phyloP scores from a whole-genome alignment of 805 yeast species.

The Sporopachydermia lactativora region DNA sequence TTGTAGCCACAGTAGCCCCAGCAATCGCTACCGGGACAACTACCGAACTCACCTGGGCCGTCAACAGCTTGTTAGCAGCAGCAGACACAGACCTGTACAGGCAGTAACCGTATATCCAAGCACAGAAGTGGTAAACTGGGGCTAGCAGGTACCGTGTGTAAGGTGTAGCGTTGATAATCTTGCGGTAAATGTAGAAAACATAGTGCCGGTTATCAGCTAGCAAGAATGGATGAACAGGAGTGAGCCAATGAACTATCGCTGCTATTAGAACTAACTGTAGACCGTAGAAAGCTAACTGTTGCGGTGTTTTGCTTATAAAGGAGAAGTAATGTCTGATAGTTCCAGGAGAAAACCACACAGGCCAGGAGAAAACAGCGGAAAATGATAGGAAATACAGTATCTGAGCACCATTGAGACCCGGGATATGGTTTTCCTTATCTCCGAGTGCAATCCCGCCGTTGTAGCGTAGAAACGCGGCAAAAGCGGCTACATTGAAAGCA shows the following conservation, averaged over 20 bases:
- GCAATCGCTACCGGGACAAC: constrained; percentile 32
- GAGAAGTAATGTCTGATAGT: constrained; percentile 27
- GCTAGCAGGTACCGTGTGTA: constrained; percentile 36
- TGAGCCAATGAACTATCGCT: constrained; percentile 38
- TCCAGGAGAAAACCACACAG: constrained; percentile 47
- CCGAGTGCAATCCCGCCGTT: constrained; percentile 89
- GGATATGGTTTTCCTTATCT: constrained; percentile 73
- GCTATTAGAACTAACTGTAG: constrained; percentile 24
- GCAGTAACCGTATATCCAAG: constrained; percentile 3
- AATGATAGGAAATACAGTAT: constrained; percentile 65
- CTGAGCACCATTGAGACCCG: constrained; percentile 65
- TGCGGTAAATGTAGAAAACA: constrained; percentile 73
- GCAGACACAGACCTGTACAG: neutral
- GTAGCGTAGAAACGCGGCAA: constrained; percentile 39
- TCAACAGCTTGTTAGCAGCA: neutral
- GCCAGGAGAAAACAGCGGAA: constrained; percentile 49
- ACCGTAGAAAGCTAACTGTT: constrained; percentile 6
- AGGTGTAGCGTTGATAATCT: constrained; percentile 36
- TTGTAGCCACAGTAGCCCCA: constrained; percentile 39
- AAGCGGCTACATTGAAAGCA: constrained; percentile 33
- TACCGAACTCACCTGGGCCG: neutral
- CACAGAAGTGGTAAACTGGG: constrained; percentile 56
- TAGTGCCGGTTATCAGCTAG: constrained; percentile 92
- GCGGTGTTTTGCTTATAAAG: constrained; percentile 17
- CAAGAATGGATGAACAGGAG: constrained; percentile 78